A percentile compares a stretch with the other conserved stretches of the same genome.
Evolutionary conservation across 148 eudicot species (phyloP).

Genomic region (Diospyros kaki): DNA sequence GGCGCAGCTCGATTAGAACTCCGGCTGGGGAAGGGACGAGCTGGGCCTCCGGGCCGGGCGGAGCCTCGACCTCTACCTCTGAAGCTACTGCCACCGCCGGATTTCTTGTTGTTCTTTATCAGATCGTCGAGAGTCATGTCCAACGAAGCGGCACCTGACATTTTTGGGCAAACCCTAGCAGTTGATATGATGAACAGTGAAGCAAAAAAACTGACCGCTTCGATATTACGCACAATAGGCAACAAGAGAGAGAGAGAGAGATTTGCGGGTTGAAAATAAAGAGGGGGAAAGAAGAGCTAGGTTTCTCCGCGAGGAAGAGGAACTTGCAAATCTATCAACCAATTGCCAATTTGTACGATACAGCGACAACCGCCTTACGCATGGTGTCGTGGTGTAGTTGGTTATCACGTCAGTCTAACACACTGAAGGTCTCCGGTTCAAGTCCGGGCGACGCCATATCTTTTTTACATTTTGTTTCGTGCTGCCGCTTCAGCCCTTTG

Average conservation of each 20-base stretch:
- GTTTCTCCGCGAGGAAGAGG: not conserved
- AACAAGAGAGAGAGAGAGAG: not conserved
- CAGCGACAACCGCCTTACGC: too few species aligned
- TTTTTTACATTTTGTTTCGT: too few species aligned
- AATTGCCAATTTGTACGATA: too few species aligned
- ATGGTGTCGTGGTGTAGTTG: constrained; percentile 97
- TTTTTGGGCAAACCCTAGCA: constrained; percentile 19
- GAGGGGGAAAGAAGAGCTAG: not conserved
- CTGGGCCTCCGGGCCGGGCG: constrained; percentile 46
- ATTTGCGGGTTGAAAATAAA: too few species aligned
- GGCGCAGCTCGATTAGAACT: constrained; percentile 58
- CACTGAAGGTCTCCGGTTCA: constrained; percentile 99
- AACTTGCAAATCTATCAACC: not conserved
- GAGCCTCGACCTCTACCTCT: constrained; percentile 46
- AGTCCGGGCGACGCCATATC: constrained; percentile 79
- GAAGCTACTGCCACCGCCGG: constrained; percentile 34
- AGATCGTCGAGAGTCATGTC: constrained; percentile 91
- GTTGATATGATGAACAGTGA: not conserved
- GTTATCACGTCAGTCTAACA: constrained; percentile 99
- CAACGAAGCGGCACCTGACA: constrained; percentile 62
- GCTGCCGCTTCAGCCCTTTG: too few species aligned
- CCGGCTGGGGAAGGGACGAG: constrained; percentile 69
- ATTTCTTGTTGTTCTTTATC: constrained; percentile 73
- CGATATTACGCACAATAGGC: not conserved
- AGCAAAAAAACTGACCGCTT: not conserved